Conservation (phyloP, 108 stramenopile species). For the Hondaea fermentalgiana region DNA sequence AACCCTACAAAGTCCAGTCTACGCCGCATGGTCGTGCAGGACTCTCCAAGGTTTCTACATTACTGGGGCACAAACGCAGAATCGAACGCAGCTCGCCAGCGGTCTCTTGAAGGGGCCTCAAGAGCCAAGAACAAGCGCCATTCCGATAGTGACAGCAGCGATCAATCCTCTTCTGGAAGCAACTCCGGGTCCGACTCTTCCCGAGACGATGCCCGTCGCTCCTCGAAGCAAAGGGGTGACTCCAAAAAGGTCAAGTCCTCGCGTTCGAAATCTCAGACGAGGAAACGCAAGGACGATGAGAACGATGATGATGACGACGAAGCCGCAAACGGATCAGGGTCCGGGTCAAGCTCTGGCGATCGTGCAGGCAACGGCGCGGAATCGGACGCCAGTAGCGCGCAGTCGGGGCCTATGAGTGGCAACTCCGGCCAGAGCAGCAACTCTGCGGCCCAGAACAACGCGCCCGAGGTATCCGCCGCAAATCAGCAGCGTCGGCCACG, state of each 20-base stretch:
- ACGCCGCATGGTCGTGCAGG: background rate
- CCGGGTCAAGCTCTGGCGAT: constrained; percentile 26
- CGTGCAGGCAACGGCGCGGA: constrained; percentile 35
- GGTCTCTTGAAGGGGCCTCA: background rate
- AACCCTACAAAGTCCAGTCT: background rate
- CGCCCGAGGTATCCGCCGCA: background rate
- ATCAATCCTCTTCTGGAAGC: background rate
- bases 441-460: background rate
- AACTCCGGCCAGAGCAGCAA: background rate
- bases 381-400: constrained; percentile 33
- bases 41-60: background rate
- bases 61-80: background rate
- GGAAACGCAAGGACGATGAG: background rate
- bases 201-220: background rate
- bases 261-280: background rate
- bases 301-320: background rate
- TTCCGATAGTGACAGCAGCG: background rate
- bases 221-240: background rate
- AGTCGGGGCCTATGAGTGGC: background rate
- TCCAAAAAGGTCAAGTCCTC: background rate
- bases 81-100: background rate
- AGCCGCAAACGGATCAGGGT: background rate
- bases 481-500: no score
- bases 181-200: background rate
- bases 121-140: background rate